phyloP scores from a whole-genome alignment of 1,284 basidiomycete species.

The Melanopsichium pennsylvanicum region DNA sequence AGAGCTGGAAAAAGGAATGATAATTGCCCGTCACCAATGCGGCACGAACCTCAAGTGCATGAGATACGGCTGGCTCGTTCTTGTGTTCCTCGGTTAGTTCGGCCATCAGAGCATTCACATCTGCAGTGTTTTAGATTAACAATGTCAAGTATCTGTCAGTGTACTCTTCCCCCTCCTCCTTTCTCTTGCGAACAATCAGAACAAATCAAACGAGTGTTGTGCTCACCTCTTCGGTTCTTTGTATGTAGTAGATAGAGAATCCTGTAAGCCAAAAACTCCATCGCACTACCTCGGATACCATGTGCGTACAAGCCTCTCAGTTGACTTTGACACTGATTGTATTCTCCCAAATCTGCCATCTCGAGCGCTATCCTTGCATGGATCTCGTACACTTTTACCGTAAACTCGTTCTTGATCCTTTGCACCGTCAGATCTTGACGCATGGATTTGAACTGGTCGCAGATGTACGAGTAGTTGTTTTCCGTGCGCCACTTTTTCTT shows the following conservation, averaged over 20 bases:
- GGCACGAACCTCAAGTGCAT: conserved; percentile 87
- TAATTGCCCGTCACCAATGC: conserved; percentile 93
- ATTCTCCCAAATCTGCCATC: conserved; percentile 97
- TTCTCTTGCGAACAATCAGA: too few relatives aligned
- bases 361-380: conserved; percentile 96
- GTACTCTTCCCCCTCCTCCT: neutral
- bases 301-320: conserved; percentile 89
- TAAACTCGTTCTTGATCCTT: conserved; percentile 98
- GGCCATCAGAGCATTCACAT: conserved; percentile 93
- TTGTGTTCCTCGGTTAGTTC: conserved; percentile 92
- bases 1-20: conserved; percentile 86
- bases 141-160: neutral
- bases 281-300: conserved; percentile 85
- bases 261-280: conserved; percentile 96
- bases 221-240: conserved; percentile 86
- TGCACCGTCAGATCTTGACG: conserved; percentile 99
- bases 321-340: conserved; percentile 95
- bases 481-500: conserved; percentile 89
- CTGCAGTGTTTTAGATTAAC: conserved; percentile 68
- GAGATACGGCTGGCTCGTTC: conserved; percentile 78
- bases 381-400: conserved; percentile 95
- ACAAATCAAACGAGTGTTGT: too few relatives aligned
- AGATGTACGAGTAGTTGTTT: conserved; percentile 87
- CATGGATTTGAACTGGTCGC: conserved; percentile 97
- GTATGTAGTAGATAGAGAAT: conserved; percentile 96